Base-by-base conservation (phyloP, 2,329 filamentous ascomycete species). In the Colletotrichum eleusines region DNA sequence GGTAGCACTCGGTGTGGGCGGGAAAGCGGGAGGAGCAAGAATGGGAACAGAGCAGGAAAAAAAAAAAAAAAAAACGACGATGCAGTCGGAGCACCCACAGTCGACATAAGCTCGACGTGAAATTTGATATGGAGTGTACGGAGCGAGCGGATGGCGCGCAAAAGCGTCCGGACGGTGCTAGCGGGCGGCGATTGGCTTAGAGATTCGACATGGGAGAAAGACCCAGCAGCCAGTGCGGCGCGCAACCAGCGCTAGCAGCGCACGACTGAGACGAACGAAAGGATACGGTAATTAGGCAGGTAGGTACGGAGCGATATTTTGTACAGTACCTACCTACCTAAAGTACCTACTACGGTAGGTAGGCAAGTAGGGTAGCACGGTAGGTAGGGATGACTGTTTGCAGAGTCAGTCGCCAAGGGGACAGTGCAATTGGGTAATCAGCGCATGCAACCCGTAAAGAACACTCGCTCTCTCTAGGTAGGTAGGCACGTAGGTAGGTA, bases 101-200 rank as follows among this genome's bases (percentile, higher is more conserved):
- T 57, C 64, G 44, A 63, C 50, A 50, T 59, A 58, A 71, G 51
- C 50, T 35, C 33, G 64, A 54, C n/a, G 59, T 69, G 58, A 69
- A 69, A 69, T 69, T 69, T 71, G 59, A 59, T 69, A 71, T 59
- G 58, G 59, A 59, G 59, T 26, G 53, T 38, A 68, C 38, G 68
- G 64, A 67, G 63, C 66, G 18, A 55, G 44, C 35, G 50, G 40
- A 71, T 23, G 51, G 63, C 50, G 59, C 58, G 64, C 58, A 65
- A 35, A 23, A 40, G 48, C 48, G 35, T 42, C 60, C 31, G 51
- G 58, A 59, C 53, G 44, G 59, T 54, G 69, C 64, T 71, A 64
- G 69, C 59, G 53, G 53, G 44, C 59, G 51, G 46, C 58, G 44
- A 71, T 71, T 71, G 69, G 69, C 50, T 50, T 57, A 66, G 54